phyloP scores from a whole-genome alignment of 768 basidiomycete species.

The Lentinus tigrinus region DNA sequence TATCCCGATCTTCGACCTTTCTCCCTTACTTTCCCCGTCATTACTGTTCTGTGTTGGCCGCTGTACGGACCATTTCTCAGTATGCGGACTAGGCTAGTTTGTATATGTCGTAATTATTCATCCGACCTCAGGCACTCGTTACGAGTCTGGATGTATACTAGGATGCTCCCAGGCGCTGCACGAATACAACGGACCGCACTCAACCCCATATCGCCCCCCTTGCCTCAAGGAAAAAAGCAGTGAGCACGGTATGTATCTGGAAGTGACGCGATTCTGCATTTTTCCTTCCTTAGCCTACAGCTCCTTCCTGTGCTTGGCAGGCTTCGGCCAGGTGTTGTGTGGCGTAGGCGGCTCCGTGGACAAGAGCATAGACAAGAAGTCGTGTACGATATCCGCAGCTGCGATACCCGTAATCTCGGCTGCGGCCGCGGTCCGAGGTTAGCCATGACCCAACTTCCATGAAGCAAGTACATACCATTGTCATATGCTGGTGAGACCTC shows the following conservation, averaged over 20 bases:
- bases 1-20: background rate
- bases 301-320: conserved; percentile 18
- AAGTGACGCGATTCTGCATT: background rate
- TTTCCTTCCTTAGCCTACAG: conserved; percentile 4
- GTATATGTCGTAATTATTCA: conserved; percentile 29
- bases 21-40: too few species aligned
- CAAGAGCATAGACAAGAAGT: conserved; percentile 63
- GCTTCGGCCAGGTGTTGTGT: conserved; percentile 9
- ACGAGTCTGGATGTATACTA: conserved; percentile 12
- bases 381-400: conserved; percentile 67
- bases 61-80: background rate
- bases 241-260: background rate
- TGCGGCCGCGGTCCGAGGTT: conserved; percentile 13
- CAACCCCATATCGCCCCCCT: background rate
- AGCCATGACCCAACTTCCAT: background rate
- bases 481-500: conserved; percentile 78
- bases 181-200: background rate
- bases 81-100: background rate
- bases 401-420: conserved; percentile 70
- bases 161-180: background rate
- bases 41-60: too few species aligned
- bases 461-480: conserved; percentile 43
- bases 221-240: background rate
- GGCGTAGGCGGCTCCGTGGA: conserved; percentile 39
- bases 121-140: conserved; percentile 17